Evolutionary conservation across 202 grass and related monocot genomes (phyloP).

Genomic region (Tripidium arundinaceum): DNA sequence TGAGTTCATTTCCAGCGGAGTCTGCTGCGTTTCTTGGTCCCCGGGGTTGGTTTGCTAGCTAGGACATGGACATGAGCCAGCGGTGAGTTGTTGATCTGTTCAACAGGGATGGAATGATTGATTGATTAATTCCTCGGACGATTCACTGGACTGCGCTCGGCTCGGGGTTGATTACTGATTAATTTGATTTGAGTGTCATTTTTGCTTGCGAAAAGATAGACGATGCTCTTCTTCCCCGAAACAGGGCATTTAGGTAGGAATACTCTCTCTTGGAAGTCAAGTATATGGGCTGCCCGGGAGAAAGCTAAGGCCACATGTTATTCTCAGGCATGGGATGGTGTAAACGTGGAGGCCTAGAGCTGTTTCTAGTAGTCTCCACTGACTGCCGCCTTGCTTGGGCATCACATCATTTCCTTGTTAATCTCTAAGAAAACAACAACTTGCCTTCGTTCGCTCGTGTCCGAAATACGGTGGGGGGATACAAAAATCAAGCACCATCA

Average conservation of each 20-base stretch:
- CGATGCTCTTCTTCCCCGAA: background rate
- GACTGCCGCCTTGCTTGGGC: background rate
- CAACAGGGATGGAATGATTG: too few relatives aligned
- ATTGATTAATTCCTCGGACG: background rate
- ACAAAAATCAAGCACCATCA: too few relatives aligned
- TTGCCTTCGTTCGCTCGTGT: background rate
- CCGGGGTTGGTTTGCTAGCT: background rate
- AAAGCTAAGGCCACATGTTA: background rate
- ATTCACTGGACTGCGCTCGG: background rate
- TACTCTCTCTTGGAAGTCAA: too few relatives aligned
- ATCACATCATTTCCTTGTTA: background rate
- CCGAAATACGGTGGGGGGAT: background rate
- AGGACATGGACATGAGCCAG: background rate
- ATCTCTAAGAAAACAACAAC: background rate
- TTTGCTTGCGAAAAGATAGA: background rate
- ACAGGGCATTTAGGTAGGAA: background rate
- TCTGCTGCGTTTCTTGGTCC: background rate
- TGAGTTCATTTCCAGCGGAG: background rate
- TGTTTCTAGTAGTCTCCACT: constrained; percentile 8
- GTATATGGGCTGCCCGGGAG: too few relatives aligned
- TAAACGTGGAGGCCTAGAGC: background rate
- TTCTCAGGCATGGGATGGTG: background rate
- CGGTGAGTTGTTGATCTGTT: background rate
- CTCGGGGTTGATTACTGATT: background rate
- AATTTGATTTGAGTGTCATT: background rate